These are phyloP conservation scores for Elsinoe ampelina DNA, from an alignment of 2,329 filamentous ascomycete genomes.

Conservation along the genomic window DNA sequence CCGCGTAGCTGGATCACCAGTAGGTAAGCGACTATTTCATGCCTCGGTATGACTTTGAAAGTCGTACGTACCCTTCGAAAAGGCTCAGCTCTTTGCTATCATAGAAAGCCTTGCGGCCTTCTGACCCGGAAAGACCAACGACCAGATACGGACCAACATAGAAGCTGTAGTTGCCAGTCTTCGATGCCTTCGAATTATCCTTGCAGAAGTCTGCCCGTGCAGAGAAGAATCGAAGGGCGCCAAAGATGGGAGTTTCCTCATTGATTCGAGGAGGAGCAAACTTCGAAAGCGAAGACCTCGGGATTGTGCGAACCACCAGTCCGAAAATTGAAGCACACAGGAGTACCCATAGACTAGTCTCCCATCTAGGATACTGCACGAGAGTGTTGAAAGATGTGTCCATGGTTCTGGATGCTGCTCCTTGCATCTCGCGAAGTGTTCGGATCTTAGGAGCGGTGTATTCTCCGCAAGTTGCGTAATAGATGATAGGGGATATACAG, in stretches of 20 bases:
- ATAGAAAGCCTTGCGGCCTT: conserved; percentile 36
- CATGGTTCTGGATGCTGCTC: neutral
- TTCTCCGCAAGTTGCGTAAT: neutral
- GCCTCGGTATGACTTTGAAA: neutral
- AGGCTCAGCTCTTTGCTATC: conserved; percentile 39
- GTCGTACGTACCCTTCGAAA: conserved; percentile 31
- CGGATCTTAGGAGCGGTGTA: neutral
- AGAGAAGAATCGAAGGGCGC: neutral
- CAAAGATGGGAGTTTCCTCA: neutral
- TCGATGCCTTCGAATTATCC: conserved; percentile 24
- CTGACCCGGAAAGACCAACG: conserved; percentile 37
- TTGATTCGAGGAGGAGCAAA: neutral
- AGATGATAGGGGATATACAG: too few relatives aligned
- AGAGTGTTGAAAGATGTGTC: neutral
- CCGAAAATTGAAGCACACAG: neutral
- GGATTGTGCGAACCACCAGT: neutral
- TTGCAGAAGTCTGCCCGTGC: conserved; percentile 32
- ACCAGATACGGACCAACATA: conserved; percentile 39
- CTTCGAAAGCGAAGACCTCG: neutral
- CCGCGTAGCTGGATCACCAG: conserved; percentile 14
- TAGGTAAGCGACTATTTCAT: conserved; percentile 18
- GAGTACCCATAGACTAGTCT: neutral
- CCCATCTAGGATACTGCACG: neutral
- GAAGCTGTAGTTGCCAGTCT: conserved; percentile 41
- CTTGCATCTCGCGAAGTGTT: neutral